Percentiles rank a stretch among this genome's conserved stretches.
phyloP scores from a whole-genome alignment of 305 asterid genomes.

The Rubia occidens region DNA sequence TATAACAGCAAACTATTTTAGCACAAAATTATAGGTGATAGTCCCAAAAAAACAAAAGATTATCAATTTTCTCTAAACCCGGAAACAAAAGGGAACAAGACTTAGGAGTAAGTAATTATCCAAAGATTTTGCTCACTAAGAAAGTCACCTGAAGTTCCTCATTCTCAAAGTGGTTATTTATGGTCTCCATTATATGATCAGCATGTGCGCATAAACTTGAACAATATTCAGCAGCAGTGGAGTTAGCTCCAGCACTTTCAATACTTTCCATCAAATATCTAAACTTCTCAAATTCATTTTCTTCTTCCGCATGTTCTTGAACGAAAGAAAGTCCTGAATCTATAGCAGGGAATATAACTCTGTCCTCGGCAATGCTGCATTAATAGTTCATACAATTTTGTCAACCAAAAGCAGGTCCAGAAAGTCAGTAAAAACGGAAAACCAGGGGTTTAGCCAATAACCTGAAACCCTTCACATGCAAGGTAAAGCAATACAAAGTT shows the following conservation, averaged over 20 bases:
- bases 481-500: not conserved
- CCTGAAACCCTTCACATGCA: not conserved
- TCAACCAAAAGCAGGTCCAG: constrained; percentile 14
- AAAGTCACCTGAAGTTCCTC: constrained; percentile 81
- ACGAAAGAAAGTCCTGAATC: constrained; percentile 82
- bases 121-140: not conserved
- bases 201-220: constrained; percentile 80
- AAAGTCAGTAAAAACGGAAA: not conserved
- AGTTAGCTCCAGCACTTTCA: constrained; percentile 78
- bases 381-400: constrained; percentile 17
- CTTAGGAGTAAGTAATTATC: constrained; percentile 12
- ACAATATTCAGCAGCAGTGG: constrained; percentile 76
- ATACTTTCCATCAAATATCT: constrained; percentile 82
- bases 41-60: not conserved
- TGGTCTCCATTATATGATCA: constrained; percentile 79
- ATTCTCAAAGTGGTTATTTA: constrained; percentile 71
- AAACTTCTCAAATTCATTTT: constrained; percentile 82
- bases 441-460: not conserved
- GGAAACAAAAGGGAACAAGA: not conserved
- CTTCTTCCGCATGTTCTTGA: constrained; percentile 96
- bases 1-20: not conserved
- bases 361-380: constrained; percentile 98
- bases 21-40: not conserved
- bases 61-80: not conserved
- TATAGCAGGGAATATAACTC: constrained; percentile 91